These are phyloP conservation scores for Mucor lusitanicus DNA, from an alignment of 371 early-diverging fungal species.

Conservation along the genomic window DNA sequence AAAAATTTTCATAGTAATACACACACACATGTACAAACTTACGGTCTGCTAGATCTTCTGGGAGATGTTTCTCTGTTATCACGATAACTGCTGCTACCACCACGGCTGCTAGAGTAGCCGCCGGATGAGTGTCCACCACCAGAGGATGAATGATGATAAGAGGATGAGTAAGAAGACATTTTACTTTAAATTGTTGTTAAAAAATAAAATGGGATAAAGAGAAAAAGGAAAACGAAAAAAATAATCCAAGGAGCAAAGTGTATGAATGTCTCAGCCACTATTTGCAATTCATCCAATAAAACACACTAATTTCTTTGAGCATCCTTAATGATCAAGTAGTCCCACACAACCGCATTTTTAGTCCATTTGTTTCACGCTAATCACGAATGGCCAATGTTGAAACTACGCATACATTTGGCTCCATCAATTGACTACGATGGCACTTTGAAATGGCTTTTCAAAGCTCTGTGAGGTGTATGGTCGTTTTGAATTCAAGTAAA, in stretches of 20 bases:
- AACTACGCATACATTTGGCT: background rate
- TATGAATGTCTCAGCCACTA: background rate
- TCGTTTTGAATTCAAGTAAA: too few species aligned
- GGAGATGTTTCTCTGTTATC: slow-evolving; percentile 42
- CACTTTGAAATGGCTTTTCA: too few species aligned
- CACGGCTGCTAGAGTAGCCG: slow-evolving; percentile 9
- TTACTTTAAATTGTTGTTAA: background rate
- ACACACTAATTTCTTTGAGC: background rate
- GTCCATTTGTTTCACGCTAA: background rate
- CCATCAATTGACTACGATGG: too few species aligned
- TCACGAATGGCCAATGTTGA: background rate
- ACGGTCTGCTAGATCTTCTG: slow-evolving; percentile 44
- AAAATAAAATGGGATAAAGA: slow-evolving; percentile 4
- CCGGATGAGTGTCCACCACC: slow-evolving; percentile 6
- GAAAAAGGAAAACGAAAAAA: background rate
- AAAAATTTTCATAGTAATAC: background rate
- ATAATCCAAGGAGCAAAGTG: background rate
- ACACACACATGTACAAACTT: slow-evolving; percentile 9
- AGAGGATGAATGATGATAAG: slow-evolving; percentile 29
- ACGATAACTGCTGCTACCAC: slow-evolving; percentile 28
- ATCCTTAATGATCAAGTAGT: background rate
- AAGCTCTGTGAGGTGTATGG: too few species aligned
- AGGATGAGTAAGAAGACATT: slow-evolving; percentile 36
- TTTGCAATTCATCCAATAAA: background rate
- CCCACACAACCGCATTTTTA: background rate